Base-by-base conservation (phyloP, 257 asterid species). In the Nicotiana sylvestris region DNA sequence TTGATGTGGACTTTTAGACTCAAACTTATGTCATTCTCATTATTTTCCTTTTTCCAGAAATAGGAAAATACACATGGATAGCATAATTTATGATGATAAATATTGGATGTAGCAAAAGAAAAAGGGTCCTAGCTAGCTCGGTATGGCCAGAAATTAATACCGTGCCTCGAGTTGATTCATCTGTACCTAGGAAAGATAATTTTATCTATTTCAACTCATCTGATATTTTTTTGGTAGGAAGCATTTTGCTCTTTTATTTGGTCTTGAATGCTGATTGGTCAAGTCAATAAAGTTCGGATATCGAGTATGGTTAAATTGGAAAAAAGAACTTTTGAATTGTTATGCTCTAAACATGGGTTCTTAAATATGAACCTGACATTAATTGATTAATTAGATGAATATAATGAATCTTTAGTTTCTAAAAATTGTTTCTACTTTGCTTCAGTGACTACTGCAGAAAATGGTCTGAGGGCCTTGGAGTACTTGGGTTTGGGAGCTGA, bases 391-490 rank as follows among this genome's bases (percentile, higher is more conserved):
- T 43, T 4, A 11, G 58, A 69, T 39, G 18, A 68, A 69, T 33
- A 61, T 33, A 35, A 39, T 64, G 51, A 16, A 51, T 62, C 55
- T 68, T 18, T 69, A 39, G 56, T 18, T 68, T 37, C 32, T 77
- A 60, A 53, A 21, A 65, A 18, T 53, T 56, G 39, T 62, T 39
- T 13, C 57, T 85, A 35, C 2, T 61, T 80, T 76, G 11, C 27
- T 85, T 80, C 86, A 91, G 94, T 91, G 85, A 91, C 94, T 49
- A 91, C 94, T 27, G 94, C 94, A 81, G 92, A 91, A 68, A 89
- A 89, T 66, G 94, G 89, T 30, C 51, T 85, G 80, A 91, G 92
- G 74, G 94, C 94, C 27, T 87, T 91, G 84, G 92, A 91, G 88
- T 91, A 88, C 83, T 86, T 91, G 78, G 91, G 90, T 62, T 81